Percentiles rank a stretch among this genome's conserved stretches.
These are phyloP conservation scores for Cyamopsis tetragonoloba DNA, from an alignment of 306 rosid species.

Conservation along the genomic window DNA sequence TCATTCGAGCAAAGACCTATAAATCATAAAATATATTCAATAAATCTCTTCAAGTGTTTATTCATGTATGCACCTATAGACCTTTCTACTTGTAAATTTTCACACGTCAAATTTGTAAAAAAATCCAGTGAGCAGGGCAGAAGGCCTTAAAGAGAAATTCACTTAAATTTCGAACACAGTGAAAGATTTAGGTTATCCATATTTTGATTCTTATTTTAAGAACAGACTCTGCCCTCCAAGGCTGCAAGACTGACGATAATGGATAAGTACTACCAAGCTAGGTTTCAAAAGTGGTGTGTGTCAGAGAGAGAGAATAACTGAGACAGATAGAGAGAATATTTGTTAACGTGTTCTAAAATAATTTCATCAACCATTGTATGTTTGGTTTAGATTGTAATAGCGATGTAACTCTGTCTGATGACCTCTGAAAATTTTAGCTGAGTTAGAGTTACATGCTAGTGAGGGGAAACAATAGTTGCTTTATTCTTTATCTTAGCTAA, in stretches of 20 bases:
- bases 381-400: too few relatives aligned
- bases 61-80: background rate
- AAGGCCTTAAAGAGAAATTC: background rate
- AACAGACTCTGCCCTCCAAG: slow-evolving; percentile 1
- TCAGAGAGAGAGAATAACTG: background rate
- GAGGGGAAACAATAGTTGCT: too few relatives aligned
- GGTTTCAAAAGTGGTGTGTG: slow-evolving; percentile 1
- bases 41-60: background rate
- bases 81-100: background rate
- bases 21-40: slow-evolving; percentile 3
- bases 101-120: slow-evolving; percentile 24
- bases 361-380: background rate
- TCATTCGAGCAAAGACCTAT: slow-evolving; percentile 78
- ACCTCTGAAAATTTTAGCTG: too few relatives aligned
- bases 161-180: background rate
- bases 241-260: background rate
- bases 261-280: background rate
- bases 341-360: background rate
- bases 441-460: too few relatives aligned
- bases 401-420: too few relatives aligned
- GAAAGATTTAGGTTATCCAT: background rate
- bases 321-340: background rate
- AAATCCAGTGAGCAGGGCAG: slow-evolving; percentile 1
- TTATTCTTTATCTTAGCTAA: too few relatives aligned
- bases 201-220: slow-evolving; percentile 1